Evolutionary conservation across 495 filamentous ascomycete genomes (phyloP).

Genomic region (Pyrenula massariospora): DNA sequence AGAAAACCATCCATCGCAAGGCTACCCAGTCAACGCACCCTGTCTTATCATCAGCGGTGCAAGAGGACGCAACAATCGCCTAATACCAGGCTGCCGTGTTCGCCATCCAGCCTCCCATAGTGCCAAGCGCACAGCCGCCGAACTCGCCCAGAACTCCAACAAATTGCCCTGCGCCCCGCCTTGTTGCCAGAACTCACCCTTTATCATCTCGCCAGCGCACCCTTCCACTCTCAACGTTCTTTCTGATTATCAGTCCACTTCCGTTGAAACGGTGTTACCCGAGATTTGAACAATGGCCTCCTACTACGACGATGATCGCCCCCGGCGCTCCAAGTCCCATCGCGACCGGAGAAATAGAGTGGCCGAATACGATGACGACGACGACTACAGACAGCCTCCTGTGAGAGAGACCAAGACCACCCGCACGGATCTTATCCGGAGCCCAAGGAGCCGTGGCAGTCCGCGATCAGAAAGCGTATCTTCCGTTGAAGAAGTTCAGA

Average conservation of each 20-base stretch:
- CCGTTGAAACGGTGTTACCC: too few relatives aligned
- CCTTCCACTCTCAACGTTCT: neutral
- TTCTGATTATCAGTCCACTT: too few relatives aligned
- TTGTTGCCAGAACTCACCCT: neutral
- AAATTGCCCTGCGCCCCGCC: neutral
- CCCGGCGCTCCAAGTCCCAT: constrained; percentile 5
- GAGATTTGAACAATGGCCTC: neutral
- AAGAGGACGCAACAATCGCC: too few relatives aligned
- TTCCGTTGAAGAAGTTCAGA: constrained; percentile 53
- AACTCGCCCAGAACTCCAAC: neutral
- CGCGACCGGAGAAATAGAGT: neutral
- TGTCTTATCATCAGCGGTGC: too few relatives aligned
- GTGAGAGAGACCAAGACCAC: constrained; percentile 32
- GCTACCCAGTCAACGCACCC: too few relatives aligned
- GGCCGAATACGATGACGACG: constrained; percentile 10
- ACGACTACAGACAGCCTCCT: constrained; percentile 24
- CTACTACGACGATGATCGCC: constrained; percentile 8
- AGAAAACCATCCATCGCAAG: too few relatives aligned
- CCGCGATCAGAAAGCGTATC: constrained; percentile 42
- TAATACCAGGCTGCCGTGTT: neutral
- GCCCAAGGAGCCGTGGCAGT: constrained; percentile 8
- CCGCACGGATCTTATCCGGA: constrained; percentile 43
- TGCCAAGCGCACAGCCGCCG: neutral
- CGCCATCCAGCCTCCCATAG: neutral
- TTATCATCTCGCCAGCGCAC: neutral